These are phyloP conservation scores for Microdochium bolleyi DNA, from an alignment of 2,329 filamentous ascomycete species.

Conservation along the genomic window DNA sequence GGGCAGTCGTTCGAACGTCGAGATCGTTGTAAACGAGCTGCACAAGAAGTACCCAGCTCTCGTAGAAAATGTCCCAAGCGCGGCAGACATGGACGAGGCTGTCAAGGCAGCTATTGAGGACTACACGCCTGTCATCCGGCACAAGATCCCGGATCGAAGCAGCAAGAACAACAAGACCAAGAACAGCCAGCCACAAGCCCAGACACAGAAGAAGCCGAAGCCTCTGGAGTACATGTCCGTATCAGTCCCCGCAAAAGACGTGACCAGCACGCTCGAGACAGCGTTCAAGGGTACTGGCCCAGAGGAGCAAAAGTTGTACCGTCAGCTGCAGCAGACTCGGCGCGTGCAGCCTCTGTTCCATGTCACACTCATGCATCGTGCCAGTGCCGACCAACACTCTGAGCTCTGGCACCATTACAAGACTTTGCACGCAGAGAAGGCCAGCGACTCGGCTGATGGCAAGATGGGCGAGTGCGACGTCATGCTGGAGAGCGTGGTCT, in stretches of 20 bases:
- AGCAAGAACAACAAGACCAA: constrained; percentile 35
- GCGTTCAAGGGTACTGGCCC: constrained; percentile 53
- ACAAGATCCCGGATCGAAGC: constrained; percentile 58
- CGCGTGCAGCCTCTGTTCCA: constrained; percentile 85
- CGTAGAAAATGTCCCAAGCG: constrained; percentile 60
- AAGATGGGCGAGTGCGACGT: constrained; percentile 57
- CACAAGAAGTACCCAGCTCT: constrained; percentile 73
- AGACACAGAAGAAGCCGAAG: constrained; percentile 32
- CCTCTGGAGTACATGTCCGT: constrained; percentile 50
- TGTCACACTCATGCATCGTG: constrained; percentile 85
- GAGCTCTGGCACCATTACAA: constrained; percentile 71
- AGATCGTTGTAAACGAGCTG: constrained; percentile 65
- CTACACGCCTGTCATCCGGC: constrained; percentile 69
- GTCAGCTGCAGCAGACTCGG: constrained; percentile 61
- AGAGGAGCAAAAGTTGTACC: constrained; percentile 60
- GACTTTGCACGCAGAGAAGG: constrained; percentile 36
- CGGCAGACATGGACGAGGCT: constrained; percentile 70
- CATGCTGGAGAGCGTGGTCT: constrained; percentile 67
- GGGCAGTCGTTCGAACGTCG: constrained; percentile 79
- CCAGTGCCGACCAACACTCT: constrained; percentile 48
- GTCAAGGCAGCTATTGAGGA: constrained; percentile 67
- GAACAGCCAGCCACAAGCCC: constrained; percentile 24
- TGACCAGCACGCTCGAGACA: constrained; percentile 54
- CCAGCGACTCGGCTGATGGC: constrained; percentile 20
- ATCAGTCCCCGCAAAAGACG: constrained; percentile 30